These are phyloP conservation scores for Melanogaster broomeanus DNA, from an alignment of 768 basidiomycete species.

Conservation along the genomic window DNA sequence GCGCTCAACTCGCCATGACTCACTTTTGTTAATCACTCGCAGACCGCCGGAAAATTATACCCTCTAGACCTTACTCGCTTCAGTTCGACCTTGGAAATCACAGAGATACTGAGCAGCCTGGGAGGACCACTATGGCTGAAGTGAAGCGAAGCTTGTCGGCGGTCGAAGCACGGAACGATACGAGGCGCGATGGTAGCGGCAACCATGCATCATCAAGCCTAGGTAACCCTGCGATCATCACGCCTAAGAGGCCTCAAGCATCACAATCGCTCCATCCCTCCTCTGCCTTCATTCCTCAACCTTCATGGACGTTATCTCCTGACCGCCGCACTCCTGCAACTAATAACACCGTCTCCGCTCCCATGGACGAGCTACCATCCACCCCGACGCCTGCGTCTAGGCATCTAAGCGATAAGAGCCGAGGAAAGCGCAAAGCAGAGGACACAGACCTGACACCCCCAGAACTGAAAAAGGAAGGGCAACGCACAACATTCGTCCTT, in stretches of 20 bases:
- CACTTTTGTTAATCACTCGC: neutral
- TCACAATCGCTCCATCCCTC: slow-evolving; percentile 11
- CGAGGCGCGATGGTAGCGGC: slow-evolving; percentile 16
- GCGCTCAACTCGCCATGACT: neutral
- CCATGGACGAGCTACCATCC: slow-evolving; percentile 25
- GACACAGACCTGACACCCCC: slow-evolving; percentile 72
- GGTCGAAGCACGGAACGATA: slow-evolving; percentile 18
- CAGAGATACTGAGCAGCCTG: slow-evolving; percentile 13
- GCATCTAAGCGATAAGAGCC: slow-evolving; percentile 36
- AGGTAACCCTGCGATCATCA: slow-evolving; percentile 17
- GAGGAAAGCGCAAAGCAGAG: slow-evolving; percentile 74
- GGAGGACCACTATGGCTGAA: slow-evolving; percentile 12
- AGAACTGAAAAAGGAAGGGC: slow-evolving; percentile 52
- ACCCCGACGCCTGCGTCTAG: slow-evolving; percentile 36
- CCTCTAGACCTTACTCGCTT: slow-evolving; percentile 22
- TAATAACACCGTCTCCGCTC: slow-evolving; percentile 11
- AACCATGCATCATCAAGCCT: slow-evolving; percentile 13
- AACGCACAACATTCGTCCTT: slow-evolving; percentile 63
- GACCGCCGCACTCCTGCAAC: slow-evolving; percentile 8
- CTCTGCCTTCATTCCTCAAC: slow-evolving; percentile 16
- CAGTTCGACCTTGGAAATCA: slow-evolving; percentile 15
- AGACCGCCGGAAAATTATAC: slow-evolving; percentile 20
- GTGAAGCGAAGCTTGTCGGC: slow-evolving; percentile 29
- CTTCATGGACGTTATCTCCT: slow-evolving; percentile 16
- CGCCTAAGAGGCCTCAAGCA: slow-evolving; percentile 7